These are phyloP conservation scores for Pseudisothecium myosuroides DNA, from an alignment of 225 moss, liverwort and hornwort species.

Conservation along the genomic window DNA sequence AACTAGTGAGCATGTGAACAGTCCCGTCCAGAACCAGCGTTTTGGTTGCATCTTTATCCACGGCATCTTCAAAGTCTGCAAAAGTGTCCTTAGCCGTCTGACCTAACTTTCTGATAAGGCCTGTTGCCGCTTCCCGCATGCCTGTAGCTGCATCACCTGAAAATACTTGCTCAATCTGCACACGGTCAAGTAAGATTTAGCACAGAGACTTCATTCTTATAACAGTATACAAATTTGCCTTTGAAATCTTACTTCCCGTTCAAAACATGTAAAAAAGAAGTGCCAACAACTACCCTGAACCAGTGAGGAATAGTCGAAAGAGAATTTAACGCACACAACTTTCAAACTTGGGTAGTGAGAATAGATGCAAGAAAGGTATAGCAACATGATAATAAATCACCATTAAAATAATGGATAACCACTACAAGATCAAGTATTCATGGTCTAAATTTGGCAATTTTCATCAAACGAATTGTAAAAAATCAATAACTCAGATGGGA, in stretches of 20 bases:
- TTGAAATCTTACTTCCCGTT: not conserved
- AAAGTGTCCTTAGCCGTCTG: slow-evolving; percentile 82
- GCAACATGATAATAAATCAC: not conserved
- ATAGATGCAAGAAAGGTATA: not conserved
- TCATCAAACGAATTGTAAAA: not conserved
- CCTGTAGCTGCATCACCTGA: slow-evolving; percentile 58
- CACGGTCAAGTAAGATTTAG: not conserved
- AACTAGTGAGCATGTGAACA: slow-evolving; percentile 90
- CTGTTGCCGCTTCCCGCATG: slow-evolving; percentile 68
- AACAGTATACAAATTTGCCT: not conserved
- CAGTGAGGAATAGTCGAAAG: not conserved
- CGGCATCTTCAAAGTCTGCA: slow-evolving; percentile 93
- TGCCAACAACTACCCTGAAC: not conserved
- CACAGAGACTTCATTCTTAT: not conserved
- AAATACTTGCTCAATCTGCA: slow-evolving; percentile 76
- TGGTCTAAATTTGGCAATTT: not conserved
- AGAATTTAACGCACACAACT: not conserved
- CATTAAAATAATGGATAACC: not conserved
- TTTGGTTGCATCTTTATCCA: slow-evolving; percentile 93
- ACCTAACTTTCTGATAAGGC: slow-evolving; percentile 61
- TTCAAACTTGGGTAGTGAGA: not conserved
- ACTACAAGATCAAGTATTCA: not conserved
- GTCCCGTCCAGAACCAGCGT: slow-evolving; percentile 82
- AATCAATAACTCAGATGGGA: no score
- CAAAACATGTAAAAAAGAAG: not conserved